These are phyloP conservation scores for Trichoderma virens DNA, from an alignment of 495 filamentous ascomycete genomes.

Conservation along the genomic window DNA sequence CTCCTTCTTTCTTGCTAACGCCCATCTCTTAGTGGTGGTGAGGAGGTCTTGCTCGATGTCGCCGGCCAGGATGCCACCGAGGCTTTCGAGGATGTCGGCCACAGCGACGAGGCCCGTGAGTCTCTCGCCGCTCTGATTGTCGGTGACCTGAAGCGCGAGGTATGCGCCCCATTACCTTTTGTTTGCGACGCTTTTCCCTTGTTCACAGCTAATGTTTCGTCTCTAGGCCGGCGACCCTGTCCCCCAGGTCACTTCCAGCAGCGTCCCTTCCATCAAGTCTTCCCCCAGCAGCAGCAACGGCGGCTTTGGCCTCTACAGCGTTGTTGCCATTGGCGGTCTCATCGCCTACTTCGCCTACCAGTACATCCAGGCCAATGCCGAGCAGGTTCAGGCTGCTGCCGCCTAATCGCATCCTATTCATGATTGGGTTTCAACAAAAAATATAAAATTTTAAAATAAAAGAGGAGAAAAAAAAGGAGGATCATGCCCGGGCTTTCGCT, in stretches of 20 bases:
- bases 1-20: slow-evolving; percentile 14
- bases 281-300: slow-evolving; percentile 53
- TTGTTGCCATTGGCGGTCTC: slow-evolving; percentile 69
- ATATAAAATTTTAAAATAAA: not conserved
- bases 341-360: slow-evolving; percentile 80
- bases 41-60: slow-evolving; percentile 96
- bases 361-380: slow-evolving; percentile 55
- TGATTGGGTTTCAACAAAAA: not conserved
- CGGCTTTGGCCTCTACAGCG: slow-evolving; percentile 74
- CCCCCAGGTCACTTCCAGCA: slow-evolving; percentile 47
- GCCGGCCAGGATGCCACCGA: slow-evolving; percentile 95
- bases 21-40: slow-evolving; percentile 65
- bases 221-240: slow-evolving; percentile 75
- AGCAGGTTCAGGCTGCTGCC: not conserved
- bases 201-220: not conserved
- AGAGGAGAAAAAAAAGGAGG: not conserved
- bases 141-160: slow-evolving; percentile 77
- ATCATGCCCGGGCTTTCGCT: not conserved
- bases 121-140: slow-evolving; percentile 75
- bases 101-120: slow-evolving; percentile 97
- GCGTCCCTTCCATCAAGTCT: slow-evolving; percentile 39
- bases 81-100: slow-evolving; percentile 98
- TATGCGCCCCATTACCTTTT: slow-evolving; percentile 36
- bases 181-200: slow-evolving; percentile 1
- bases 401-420: not conserved